Conservation (phyloP, 495 filamentous ascomycete genomes). For the Massariosphaeria phaeospora region DNA sequence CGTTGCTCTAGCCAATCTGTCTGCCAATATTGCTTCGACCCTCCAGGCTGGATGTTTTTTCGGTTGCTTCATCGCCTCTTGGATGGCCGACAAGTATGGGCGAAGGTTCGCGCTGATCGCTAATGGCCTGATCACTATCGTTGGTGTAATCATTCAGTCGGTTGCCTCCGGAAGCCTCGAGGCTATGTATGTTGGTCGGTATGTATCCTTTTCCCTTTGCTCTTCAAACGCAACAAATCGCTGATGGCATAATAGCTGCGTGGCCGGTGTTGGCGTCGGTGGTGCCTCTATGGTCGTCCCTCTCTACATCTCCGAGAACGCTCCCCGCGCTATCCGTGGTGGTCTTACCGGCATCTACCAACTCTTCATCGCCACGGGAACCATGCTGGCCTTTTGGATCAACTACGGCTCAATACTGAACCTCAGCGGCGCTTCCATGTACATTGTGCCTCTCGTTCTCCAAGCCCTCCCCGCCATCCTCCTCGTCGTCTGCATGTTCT, state of each 20-base stretch:
- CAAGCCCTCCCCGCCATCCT: conserved; percentile 61
- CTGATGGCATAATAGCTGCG: conserved; percentile 41
- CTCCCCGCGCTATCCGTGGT: conserved; percentile 66
- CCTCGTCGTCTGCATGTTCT: conserved; percentile 53
- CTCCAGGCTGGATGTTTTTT: conserved; percentile 62
- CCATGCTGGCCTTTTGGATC: conserved; percentile 65
- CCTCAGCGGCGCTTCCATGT: conserved; percentile 50
- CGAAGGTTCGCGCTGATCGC: conserved; percentile 28
- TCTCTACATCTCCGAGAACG: conserved; percentile 58
- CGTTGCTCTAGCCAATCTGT: conserved; percentile 40
- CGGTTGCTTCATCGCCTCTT: conserved; percentile 49
- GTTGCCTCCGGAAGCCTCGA: conserved; percentile 40
- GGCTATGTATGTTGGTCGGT: conserved; percentile 63
- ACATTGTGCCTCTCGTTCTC: conserved; percentile 63
- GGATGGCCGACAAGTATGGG: conserved; percentile 32
- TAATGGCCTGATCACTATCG: conserved; percentile 44
- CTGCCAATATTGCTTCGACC: conserved; percentile 60
- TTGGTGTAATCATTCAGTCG: conserved; percentile 37
- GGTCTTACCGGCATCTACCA: conserved; percentile 67
- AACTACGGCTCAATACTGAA: conserved; percentile 58
- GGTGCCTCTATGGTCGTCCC: conserved; percentile 61
- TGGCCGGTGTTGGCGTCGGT: conserved; percentile 63
- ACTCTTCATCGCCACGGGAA: conserved; percentile 59
- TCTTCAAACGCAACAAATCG: background rate
- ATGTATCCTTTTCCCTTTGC: conserved; percentile 16